These are phyloP conservation scores for Debaryomyces udenii DNA, from an alignment of 1,139 yeast genomes.

Conservation along the genomic window DNA sequence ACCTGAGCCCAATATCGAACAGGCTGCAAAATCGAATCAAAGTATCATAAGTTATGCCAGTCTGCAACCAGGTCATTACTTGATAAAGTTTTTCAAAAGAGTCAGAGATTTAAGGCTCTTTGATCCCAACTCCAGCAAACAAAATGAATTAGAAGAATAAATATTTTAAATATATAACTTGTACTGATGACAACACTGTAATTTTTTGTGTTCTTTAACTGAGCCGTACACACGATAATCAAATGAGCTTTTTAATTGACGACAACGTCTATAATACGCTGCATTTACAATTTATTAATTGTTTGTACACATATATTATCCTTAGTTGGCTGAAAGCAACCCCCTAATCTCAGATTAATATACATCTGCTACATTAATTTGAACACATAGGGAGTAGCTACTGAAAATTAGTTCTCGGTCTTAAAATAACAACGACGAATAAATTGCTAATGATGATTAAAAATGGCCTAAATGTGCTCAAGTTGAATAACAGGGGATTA, in stretches of 20 bases:
- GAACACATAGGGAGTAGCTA: too few relatives aligned
- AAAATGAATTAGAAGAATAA: constrained; percentile 4
- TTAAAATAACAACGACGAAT: constrained; percentile 1
- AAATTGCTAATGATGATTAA: constrained; percentile 6
- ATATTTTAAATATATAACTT: not conserved
- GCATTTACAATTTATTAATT: not conserved
- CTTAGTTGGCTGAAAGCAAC: too few relatives aligned
- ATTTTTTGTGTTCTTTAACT: constrained; percentile 6
- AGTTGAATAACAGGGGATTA: constrained; percentile 2
- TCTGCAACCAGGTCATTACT: constrained; percentile 12
- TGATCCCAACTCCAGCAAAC: constrained; percentile 16
- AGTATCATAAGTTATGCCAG: constrained; percentile 10
- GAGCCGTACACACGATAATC: constrained; percentile 6
- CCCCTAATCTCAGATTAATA: too few relatives aligned
- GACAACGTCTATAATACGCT: too few relatives aligned
- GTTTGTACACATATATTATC: not conserved
- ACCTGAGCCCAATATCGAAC: not conserved
- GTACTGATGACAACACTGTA: not conserved
- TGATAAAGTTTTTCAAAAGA: constrained; percentile 12
- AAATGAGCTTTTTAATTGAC: not conserved
- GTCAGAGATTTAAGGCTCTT: constrained; percentile 13
- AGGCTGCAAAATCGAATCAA: constrained; percentile 8
- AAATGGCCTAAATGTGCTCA: constrained; percentile 5
- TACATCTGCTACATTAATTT: too few relatives aligned
- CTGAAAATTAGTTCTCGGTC: not conserved